phyloP scores from a whole-genome alignment of 768 basidiomycete species.

The Pleurotus salmoneostramineus region DNA sequence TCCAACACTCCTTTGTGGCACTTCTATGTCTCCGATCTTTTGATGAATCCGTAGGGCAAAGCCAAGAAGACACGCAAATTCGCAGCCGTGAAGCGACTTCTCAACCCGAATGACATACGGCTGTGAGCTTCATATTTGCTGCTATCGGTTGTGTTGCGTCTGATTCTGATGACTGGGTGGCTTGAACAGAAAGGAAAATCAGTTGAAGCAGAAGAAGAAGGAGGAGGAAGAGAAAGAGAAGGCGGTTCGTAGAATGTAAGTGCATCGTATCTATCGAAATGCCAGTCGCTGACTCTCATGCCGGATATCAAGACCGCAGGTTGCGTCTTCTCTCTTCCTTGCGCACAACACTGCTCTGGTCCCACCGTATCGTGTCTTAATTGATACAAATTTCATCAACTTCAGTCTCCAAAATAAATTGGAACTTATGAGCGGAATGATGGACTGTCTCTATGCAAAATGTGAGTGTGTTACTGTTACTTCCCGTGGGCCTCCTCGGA shows the following conservation, averaged over 20 bases:
- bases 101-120: conserved; percentile 91
- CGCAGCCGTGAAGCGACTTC: conserved; percentile 87
- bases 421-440: conserved; percentile 96
- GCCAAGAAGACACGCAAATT: conserved; percentile 96
- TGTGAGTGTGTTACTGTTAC: conserved; percentile 41
- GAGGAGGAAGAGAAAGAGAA: conserved; percentile 78
- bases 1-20: not conserved
- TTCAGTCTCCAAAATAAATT: conserved; percentile 97
- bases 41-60: conserved; percentile 55
- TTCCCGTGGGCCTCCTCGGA: not conserved
- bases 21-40: not conserved
- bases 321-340: conserved; percentile 90
- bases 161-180: conserved; percentile 9
- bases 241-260: conserved; percentile 76
- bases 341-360: conserved; percentile 94
- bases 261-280: conserved; percentile 13
- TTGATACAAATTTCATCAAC: conserved; percentile 99
- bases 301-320: conserved; percentile 55
- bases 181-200: conserved; percentile 79
- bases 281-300: conserved; percentile 7
- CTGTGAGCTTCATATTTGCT: conserved; percentile 49
- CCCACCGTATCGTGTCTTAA: conserved; percentile 94
- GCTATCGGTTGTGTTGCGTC: not conserved
- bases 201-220: conserved; percentile 84
- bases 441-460: conserved; percentile 98